Base-by-base conservation (phyloP, 2,329 filamentous ascomycete genomes). In the Botrytis sinoallii region DNA sequence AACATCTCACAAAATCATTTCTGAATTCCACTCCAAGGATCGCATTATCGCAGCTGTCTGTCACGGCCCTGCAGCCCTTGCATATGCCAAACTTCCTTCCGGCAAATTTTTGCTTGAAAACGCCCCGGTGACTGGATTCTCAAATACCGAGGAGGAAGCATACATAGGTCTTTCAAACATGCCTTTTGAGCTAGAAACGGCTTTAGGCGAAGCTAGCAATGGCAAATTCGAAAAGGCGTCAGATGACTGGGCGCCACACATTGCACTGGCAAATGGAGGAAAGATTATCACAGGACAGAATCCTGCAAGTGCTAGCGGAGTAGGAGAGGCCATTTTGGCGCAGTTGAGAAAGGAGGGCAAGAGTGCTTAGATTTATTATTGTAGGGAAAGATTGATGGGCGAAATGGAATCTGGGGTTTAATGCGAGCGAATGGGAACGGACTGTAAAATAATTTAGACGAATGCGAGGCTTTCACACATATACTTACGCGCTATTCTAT, bases 11-110 rank as follows among this genome's bases (percentile, higher is more conserved):
- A 83, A 86, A 75, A 82, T 93, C 52, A 88, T 91, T 78, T 83
- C 84, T 75, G 89, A 92, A 80, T 92, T 93, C 80, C 87, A 85
- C 78, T 83, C 84, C 57, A 85, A 86, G 4, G 87, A 86, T 75
- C 92, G 92, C 84, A 84, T 89, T 72, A 86, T 93, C 22, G 84
- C 88, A 0, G 89, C 91, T 5, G 90, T 93, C 64, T 93, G 91
- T 84, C 91, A 93, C 82, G 91, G 90, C 9, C 89, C 91, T 3
- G 88, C 87, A 5, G 91, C 87, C 20, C 84, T 93, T 25, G 84
- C 86, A 67, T 86, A 90, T 77, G 90, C 46, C 20, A 87, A 85
- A 78, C 79, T 85, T 32, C 76, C 82, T 8, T 83, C 86, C 75
- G 89, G 88, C 48, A 83, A 84, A 75, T 84, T 85, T 69, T 82